phyloP scores from a whole-genome alignment of 805 yeast genomes.

The Metschnikowia santaceciliae region DNA sequence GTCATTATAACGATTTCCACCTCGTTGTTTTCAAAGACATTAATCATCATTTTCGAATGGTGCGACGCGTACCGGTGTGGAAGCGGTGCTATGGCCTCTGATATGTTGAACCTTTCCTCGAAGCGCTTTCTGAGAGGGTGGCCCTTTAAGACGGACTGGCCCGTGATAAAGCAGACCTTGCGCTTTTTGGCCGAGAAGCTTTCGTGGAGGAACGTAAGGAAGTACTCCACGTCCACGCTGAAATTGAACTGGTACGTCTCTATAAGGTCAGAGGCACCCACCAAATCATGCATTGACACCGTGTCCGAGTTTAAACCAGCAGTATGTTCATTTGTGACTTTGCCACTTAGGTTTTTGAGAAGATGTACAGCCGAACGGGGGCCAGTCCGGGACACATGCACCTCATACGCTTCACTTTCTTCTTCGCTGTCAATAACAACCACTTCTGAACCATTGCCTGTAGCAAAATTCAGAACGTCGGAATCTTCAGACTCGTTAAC shows the following conservation, averaged over 20 bases:
- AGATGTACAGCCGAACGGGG: conserved; percentile 22
- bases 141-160: conserved; percentile 15
- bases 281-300: conserved; percentile 23
- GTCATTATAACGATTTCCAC: conserved; percentile 56
- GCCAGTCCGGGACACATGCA: neutral
- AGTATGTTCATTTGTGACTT: conserved; percentile 5
- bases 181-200: conserved; percentile 16
- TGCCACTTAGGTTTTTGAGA: conserved; percentile 26
- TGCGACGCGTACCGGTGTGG: conserved; percentile 44
- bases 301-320: conserved; percentile 24
- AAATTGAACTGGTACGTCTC: conserved; percentile 48
- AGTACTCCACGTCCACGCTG: conserved; percentile 39
- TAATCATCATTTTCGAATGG: conserved; percentile 67
- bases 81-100: conserved; percentile 30
- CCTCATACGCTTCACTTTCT: neutral
- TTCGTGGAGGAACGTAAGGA: conserved; percentile 32
- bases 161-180: conserved; percentile 30
- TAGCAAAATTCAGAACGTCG: neutral
- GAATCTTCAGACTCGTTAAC: neutral
- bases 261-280: conserved; percentile 30
- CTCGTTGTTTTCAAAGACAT: conserved; percentile 43
- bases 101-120: conserved; percentile 20
- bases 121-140: conserved; percentile 8
- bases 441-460: neutral
- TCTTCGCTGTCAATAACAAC: conserved; percentile 2